Evolutionary conservation across 2,329 filamentous ascomycete genomes (phyloP).

Genomic region (Alternaria sp.): DNA sequence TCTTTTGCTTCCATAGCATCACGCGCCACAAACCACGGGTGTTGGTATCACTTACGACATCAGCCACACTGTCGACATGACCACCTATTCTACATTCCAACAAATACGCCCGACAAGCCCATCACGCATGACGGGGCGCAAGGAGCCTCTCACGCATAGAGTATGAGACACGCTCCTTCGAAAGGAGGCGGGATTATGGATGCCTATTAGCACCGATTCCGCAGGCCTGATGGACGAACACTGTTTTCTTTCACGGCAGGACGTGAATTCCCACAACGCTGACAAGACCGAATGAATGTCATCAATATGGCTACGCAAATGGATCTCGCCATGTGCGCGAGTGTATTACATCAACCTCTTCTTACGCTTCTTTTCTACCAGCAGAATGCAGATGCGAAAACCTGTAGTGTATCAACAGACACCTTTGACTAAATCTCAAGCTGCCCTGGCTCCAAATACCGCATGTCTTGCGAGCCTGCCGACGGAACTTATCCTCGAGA

Average conservation of each 20-base stretch:
- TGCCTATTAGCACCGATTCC: background rate
- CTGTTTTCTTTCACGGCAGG: background rate
- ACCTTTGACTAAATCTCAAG: background rate
- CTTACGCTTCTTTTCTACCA: background rate
- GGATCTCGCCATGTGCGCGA: background rate
- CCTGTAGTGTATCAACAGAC: background rate
- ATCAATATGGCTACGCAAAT: background rate
- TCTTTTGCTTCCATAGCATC: slow-evolving; percentile 1
- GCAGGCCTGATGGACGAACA: background rate
- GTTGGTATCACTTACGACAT: slow-evolving; percentile 3
- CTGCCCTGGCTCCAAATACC: slow-evolving; percentile 15
- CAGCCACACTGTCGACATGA: slow-evolving; percentile 14
- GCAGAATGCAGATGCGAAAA: background rate
- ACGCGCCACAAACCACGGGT: slow-evolving; percentile 5
- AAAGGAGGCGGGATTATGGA: background rate
- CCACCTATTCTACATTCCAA: slow-evolving; percentile 3
- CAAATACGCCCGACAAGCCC: slow-evolving; percentile 2
- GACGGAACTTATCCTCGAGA: slow-evolving; percentile 52
- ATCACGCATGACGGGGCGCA: slow-evolving; percentile 2
- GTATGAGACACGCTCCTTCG: slow-evolving; percentile 1
- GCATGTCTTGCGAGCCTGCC: slow-evolving; percentile 45
- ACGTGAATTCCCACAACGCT: background rate
- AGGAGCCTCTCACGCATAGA: background rate
- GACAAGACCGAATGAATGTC: background rate
- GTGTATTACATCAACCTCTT: background rate